phyloP scores from a whole-genome alignment of 352 stramenopile genomes.

The Aphanomyces invadans region DNA sequence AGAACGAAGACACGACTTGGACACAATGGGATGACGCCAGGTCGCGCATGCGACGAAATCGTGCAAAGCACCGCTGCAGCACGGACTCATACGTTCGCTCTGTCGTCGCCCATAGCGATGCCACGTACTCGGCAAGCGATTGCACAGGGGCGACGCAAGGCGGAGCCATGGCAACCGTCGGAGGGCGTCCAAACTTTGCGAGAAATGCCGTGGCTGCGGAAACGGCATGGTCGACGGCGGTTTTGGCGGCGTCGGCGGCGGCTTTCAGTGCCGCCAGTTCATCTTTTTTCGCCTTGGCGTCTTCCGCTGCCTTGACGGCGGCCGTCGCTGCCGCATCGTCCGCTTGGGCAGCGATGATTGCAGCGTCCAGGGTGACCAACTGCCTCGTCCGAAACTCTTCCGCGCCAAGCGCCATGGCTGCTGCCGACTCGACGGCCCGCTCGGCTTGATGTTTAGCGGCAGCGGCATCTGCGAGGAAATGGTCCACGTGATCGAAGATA shows the following conservation, averaged over 20 bases:
- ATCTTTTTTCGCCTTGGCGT: slow-evolving; percentile 73
- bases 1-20: slow-evolving; percentile 40
- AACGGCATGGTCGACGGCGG: neutral
- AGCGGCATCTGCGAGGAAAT: slow-evolving; percentile 24
- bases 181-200: slow-evolving; percentile 24
- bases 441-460: neutral
- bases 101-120: slow-evolving; percentile 45
- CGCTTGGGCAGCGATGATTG: slow-evolving; percentile 36
- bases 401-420: neutral
- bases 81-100: slow-evolving; percentile 43
- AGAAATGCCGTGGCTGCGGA: slow-evolving; percentile 26
- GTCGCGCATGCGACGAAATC: slow-evolving; percentile 28
- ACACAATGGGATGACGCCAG: slow-evolving; percentile 27
- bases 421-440: neutral
- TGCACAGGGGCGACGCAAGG: slow-evolving; percentile 37
- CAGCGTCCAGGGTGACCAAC: slow-evolving; percentile 32
- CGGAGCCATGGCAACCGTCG: slow-evolving; percentile 11
- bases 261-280: slow-evolving; percentile 27
- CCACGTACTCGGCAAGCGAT: slow-evolving; percentile 30
- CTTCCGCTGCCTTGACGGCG: slow-evolving; percentile 47
- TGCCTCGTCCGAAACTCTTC: slow-evolving; percentile 38
- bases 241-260: neutral
- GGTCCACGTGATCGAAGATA: slow-evolving; percentile 28
- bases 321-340: slow-evolving; percentile 33
- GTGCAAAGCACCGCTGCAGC: slow-evolving; percentile 41